A percentile compares a stretch with the other conserved stretches of the same genome.
Conservation (phyloP, 2,329 filamentous ascomycete genomes). For the Fusarium sp. region DNA sequence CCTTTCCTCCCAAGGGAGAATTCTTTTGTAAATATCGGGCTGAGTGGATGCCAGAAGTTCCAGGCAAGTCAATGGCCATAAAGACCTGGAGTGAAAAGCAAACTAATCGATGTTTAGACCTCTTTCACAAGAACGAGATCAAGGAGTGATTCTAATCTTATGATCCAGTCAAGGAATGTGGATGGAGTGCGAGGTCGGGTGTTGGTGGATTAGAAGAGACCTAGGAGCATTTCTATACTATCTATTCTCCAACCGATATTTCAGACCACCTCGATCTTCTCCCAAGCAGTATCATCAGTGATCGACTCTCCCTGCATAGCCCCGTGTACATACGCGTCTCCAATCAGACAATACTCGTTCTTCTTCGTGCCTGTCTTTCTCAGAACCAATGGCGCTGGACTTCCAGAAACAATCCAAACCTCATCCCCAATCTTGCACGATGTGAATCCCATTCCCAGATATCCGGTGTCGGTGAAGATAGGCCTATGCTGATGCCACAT, state of each 20-base stretch:
- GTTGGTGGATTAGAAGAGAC: too few relatives aligned
- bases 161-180: too few relatives aligned
- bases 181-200: too few relatives aligned
- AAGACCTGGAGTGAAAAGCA: rapidly evolving
- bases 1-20: constrained; percentile 63
- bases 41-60: constrained; percentile 53
- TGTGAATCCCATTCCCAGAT: background rate
- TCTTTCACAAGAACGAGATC: constrained; percentile 25
- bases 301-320: constrained; percentile 4
- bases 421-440: background rate
- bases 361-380: rapidly evolving
- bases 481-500: background rate
- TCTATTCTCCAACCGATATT: rapidly evolving
- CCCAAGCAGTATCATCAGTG: background rate
- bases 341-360: background rate
- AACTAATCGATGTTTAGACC: background rate
- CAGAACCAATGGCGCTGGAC: background rate
- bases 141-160: background rate
- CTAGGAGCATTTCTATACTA: background rate
- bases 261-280: background rate
- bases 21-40: constrained; percentile 63
- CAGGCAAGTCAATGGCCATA: background rate
- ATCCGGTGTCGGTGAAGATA: background rate
- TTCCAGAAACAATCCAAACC: background rate
- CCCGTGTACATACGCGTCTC: background rate